A percentile compares a stretch with the other conserved stretches of the same genome.
These are phyloP conservation scores for Kluyveromyces nonfermentans DNA, from an alignment of 805 yeast species.

Conservation along the genomic window DNA sequence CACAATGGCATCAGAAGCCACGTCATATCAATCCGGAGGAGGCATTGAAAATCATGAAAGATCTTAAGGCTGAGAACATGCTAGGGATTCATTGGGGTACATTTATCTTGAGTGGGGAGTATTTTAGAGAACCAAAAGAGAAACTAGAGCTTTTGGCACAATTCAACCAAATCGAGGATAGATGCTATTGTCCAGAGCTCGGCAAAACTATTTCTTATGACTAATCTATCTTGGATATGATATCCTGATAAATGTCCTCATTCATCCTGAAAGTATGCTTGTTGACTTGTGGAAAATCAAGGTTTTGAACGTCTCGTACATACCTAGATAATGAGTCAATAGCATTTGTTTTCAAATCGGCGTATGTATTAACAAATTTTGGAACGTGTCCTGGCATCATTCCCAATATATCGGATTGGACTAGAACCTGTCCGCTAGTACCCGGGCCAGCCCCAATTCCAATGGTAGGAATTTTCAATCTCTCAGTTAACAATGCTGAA, in stretches of 20 bases:
- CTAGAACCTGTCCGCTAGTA: slow-evolving; percentile 86
- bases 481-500: slow-evolving; percentile 53
- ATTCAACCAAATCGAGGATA: slow-evolving; percentile 26
- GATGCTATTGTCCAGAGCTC: slow-evolving; percentile 55
- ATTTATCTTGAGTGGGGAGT: slow-evolving; percentile 79
- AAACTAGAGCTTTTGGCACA: slow-evolving; percentile 44
- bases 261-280: slow-evolving; percentile 62
- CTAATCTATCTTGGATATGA: slow-evolving; percentile 24
- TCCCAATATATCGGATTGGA: slow-evolving; percentile 76
- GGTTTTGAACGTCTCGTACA: slow-evolving; percentile 45
- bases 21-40: slow-evolving; percentile 82
- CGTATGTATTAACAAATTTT: slow-evolving; percentile 70
- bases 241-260: slow-evolving; percentile 45
- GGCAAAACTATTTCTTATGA: slow-evolving; percentile 36
- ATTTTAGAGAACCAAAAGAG: slow-evolving; percentile 73
- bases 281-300: slow-evolving; percentile 51
- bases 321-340: slow-evolving; percentile 45
- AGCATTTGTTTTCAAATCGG: slow-evolving; percentile 40
- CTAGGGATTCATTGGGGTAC: slow-evolving; percentile 98
- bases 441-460: slow-evolving; percentile 92
- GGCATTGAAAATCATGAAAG: slow-evolving; percentile 55
- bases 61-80: slow-evolving; percentile 50
- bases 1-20: slow-evolving; percentile 88
- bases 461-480: slow-evolving; percentile 65
- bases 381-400: slow-evolving; percentile 49